Conservation (phyloP, 768 basidiomycete genomes). For the Pulveroboletus sp. region DNA sequence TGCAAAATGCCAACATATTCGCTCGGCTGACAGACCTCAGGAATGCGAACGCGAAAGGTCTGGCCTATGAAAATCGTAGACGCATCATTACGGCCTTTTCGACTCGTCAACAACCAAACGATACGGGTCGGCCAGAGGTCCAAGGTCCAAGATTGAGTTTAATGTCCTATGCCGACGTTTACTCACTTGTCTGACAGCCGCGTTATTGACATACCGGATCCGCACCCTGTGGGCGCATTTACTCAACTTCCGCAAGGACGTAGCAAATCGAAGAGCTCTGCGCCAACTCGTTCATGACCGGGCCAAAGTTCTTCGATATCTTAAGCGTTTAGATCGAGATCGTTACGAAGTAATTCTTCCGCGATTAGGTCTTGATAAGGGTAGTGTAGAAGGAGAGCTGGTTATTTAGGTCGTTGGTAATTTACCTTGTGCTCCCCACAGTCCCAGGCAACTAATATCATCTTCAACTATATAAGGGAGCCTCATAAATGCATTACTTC, state of each 20-base stretch:
- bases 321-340: conserved; percentile 56
- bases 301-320: conserved; percentile 76
- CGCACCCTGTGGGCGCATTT: conserved; percentile 79
- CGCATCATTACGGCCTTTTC: conserved; percentile 81
- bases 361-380: conserved; percentile 70
- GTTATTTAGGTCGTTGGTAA: conserved; percentile 45
- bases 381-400: conserved; percentile 86
- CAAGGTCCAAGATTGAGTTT: conserved; percentile 54
- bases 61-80: conserved; percentile 80
- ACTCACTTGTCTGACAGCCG: conserved; percentile 46
- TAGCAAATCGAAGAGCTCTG: conserved; percentile 71
- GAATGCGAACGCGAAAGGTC: conserved; percentile 84
- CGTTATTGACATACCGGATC: conserved; percentile 81
- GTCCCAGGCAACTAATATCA: no score
- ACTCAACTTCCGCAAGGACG: conserved; percentile 61
- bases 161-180: neutral
- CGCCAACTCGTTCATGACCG: conserved; percentile 77
- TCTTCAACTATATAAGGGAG: neutral
- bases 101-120: conserved; percentile 54
- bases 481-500: conserved; percentile 5
- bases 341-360: conserved; percentile 73
- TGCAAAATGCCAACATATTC: conserved; percentile 49
- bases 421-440: neutral
- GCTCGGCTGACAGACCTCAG: conserved; percentile 74
- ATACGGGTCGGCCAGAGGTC: conserved; percentile 82